A percentile compares a stretch with the other conserved stretches of the same genome.
phyloP scores from a whole-genome alignment of 768 basidiomycete species.

The Hortiboletus flavorubellus region DNA sequence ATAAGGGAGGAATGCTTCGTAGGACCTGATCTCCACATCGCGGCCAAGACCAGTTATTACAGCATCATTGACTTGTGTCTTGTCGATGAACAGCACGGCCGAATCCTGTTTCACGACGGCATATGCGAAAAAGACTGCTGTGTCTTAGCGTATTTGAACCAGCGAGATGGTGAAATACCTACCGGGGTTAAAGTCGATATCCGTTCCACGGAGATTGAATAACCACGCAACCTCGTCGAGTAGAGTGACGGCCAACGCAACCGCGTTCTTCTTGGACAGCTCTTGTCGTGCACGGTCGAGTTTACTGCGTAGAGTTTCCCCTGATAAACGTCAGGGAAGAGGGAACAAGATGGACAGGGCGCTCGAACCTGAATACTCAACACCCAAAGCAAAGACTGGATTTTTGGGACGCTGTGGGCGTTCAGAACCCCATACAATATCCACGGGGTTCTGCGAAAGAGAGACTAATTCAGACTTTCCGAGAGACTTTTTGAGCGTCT shows the following conservation, averaged over 20 bases:
- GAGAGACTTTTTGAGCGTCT: slow-evolving; percentile 56
- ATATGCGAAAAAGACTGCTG: slow-evolving; percentile 86
- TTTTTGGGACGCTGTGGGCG: slow-evolving; percentile 69
- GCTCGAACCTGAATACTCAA: slow-evolving; percentile 65
- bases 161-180: background rate
- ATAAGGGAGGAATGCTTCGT: slow-evolving; percentile 63
- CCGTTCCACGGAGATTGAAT: slow-evolving; percentile 88
- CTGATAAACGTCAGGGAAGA: slow-evolving; percentile 28
- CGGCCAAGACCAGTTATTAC: slow-evolving; percentile 48
- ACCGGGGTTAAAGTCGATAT: slow-evolving; percentile 87
- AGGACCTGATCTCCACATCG: slow-evolving; percentile 65
- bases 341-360: background rate
- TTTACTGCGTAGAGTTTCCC: slow-evolving; percentile 65
- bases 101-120: slow-evolving; percentile 64
- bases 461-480: slow-evolving; percentile 63
- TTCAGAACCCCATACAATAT: slow-evolving; percentile 66
- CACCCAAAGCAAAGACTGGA: slow-evolving; percentile 61
- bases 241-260: slow-evolving; percentile 77
- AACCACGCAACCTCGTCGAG: slow-evolving; percentile 96
- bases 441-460: slow-evolving; percentile 70
- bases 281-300: slow-evolving; percentile 63
- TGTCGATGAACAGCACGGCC: slow-evolving; percentile 68
- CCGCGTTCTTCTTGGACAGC: slow-evolving; percentile 49
- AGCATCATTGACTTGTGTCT: slow-evolving; percentile 40
- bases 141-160: background rate